Evolutionary conservation across 768 basidiomycete genomes (phyloP).

Genomic region (Psilocybe cubensis): DNA sequence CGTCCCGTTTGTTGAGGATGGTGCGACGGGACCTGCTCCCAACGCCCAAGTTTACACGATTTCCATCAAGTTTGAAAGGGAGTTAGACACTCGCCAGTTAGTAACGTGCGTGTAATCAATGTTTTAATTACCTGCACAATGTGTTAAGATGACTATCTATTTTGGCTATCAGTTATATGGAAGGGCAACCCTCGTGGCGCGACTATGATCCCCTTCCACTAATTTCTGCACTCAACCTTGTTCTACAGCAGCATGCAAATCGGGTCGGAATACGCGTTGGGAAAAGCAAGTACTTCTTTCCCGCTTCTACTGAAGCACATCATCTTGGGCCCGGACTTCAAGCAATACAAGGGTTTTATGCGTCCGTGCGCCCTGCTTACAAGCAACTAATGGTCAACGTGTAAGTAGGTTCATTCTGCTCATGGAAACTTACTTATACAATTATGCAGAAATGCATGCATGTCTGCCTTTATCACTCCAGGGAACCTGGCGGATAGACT

Average conservation of each 20-base stretch:
- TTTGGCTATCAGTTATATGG: slow-evolving; percentile 61
- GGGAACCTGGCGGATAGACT: slow-evolving; percentile 69
- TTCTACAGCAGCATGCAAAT: slow-evolving; percentile 53
- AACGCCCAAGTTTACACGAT: slow-evolving; percentile 46
- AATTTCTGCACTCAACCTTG: slow-evolving; percentile 62
- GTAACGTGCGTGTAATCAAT: slow-evolving; percentile 31
- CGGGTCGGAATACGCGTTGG: slow-evolving; percentile 55
- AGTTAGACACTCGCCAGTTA: slow-evolving; percentile 38
- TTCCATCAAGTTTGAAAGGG: slow-evolving; percentile 42
- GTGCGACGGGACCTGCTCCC: slow-evolving; percentile 34
- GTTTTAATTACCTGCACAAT: background rate
- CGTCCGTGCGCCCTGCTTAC: slow-evolving; percentile 51
- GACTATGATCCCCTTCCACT: slow-evolving; percentile 52
- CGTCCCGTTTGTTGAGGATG: slow-evolving; percentile 46
- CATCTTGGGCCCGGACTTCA: slow-evolving; percentile 37
- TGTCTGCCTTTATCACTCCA: slow-evolving; percentile 57
- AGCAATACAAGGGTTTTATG: slow-evolving; percentile 50
- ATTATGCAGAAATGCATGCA: slow-evolving; percentile 49
- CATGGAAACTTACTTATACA: background rate
- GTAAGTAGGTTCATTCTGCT: slow-evolving; percentile 27
- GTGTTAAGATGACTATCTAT: no score
- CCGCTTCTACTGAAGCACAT: slow-evolving; percentile 24
- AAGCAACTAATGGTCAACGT: slow-evolving; percentile 59
- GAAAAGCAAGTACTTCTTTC: slow-evolving; percentile 61
- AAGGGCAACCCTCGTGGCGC: slow-evolving; percentile 46